phyloP scores from a whole-genome alignment of 208 protist genomes.

The Phytomonas francai region DNA sequence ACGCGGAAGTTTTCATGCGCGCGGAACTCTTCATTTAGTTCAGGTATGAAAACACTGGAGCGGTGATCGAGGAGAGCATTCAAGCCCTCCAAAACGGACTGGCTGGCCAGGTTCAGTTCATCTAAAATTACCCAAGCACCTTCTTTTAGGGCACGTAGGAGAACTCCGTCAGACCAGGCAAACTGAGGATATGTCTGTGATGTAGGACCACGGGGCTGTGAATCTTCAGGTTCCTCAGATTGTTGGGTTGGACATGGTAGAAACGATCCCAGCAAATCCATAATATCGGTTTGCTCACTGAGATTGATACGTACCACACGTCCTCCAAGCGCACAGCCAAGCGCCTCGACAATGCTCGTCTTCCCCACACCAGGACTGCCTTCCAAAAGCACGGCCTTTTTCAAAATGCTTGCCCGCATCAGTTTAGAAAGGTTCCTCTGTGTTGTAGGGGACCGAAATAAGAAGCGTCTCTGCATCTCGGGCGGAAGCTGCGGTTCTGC shows the following conservation, averaged over 20 bases:
- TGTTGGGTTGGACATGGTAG: constrained; percentile 71
- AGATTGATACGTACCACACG: constrained; percentile 99
- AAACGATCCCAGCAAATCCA: constrained; percentile 94
- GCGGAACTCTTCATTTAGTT: constrained; percentile 84
- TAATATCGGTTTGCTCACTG: constrained; percentile 99
- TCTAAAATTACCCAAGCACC: constrained; percentile 99
- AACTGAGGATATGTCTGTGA: constrained; percentile 78
- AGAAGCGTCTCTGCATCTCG: constrained; percentile 71
- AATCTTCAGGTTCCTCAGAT: constrained; percentile 16
- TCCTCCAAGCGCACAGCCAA: constrained; percentile 89
- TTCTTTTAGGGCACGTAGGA: constrained; percentile 93
- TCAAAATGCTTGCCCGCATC: constrained; percentile 85
- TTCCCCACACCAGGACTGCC: constrained; percentile 98
- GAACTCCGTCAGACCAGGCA: constrained; percentile 96
- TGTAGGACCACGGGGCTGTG: background rate
- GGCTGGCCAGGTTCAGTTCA: constrained; percentile 99
- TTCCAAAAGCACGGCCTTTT: constrained; percentile 97
- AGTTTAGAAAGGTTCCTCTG: constrained; percentile 95
- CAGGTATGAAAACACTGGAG: constrained; percentile 89
- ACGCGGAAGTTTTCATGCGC: constrained; percentile 92
- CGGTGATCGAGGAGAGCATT: constrained; percentile 99
- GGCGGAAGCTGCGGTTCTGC: constrained; percentile 59
- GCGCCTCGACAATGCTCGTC: constrained; percentile 96
- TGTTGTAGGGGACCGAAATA: constrained; percentile 95
- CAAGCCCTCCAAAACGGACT: constrained; percentile 99